Percentiles rank a stretch among this genome's conserved stretches.
phyloP scores from a whole-genome alignment of 805 yeast genomes.

The Saturnispora saitoi region DNA sequence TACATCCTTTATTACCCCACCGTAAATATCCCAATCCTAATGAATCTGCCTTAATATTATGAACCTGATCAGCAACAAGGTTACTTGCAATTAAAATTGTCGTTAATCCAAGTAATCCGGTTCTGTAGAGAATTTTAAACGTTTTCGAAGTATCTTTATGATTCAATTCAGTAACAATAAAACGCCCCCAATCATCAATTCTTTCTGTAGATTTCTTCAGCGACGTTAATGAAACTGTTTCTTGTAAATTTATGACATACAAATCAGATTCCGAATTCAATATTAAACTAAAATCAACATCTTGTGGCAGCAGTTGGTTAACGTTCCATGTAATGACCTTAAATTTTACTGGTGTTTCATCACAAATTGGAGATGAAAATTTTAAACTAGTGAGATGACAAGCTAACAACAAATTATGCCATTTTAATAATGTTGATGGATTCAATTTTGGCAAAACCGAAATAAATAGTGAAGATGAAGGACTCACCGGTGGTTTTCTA shows the following conservation, averaged over 20 bases:
- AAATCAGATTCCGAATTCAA: constrained; percentile 23
- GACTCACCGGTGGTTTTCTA: constrained; percentile 1
- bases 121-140: constrained; percentile 33
- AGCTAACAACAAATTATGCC: constrained; percentile 13
- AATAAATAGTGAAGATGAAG: constrained; percentile 2
- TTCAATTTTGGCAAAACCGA: constrained; percentile 12
- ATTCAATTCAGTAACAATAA: constrained; percentile 20
- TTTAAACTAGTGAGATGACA: constrained; percentile 5
- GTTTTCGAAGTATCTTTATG: constrained; percentile 9
- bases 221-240: constrained; percentile 41
- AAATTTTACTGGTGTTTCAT: not conserved
- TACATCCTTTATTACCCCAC: constrained; percentile 60
- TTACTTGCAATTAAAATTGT: constrained; percentile 34
- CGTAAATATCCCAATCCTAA: constrained; percentile 42
- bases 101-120: constrained; percentile 46
- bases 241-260: constrained; percentile 40
- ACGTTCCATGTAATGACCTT: constrained; percentile 33
- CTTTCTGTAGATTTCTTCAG: constrained; percentile 29
- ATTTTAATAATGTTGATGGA: constrained; percentile 22
- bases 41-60: constrained; percentile 31
- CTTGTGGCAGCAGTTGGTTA: constrained; percentile 18
- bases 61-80: constrained; percentile 30
- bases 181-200: constrained; percentile 28
- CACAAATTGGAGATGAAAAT: constrained; percentile 10
- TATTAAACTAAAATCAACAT: not conserved